phyloP scores from a whole-genome alignment of 2,329 filamentous ascomycete species.

The Paecilomyces sp. region DNA sequence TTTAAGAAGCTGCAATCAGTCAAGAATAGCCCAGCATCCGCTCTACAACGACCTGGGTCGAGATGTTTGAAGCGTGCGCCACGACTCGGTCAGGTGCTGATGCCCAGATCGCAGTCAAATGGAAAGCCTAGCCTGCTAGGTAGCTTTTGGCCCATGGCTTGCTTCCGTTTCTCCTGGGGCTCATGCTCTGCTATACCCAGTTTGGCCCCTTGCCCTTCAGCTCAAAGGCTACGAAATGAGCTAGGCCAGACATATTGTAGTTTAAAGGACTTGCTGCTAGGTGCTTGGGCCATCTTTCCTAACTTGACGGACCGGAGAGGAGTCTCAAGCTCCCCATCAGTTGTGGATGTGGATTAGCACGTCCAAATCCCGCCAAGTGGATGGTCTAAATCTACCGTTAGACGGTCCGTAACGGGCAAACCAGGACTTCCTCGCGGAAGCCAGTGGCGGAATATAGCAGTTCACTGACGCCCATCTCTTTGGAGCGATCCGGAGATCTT shows the following conservation, averaged over 20 bases:
- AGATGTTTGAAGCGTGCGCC: background rate
- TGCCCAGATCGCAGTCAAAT: background rate
- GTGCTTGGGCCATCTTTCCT: background rate
- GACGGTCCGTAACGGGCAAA: background rate
- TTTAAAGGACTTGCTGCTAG: background rate
- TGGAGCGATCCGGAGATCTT: background rate
- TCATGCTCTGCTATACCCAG: background rate
- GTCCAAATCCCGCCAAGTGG: background rate
- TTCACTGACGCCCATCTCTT: background rate
- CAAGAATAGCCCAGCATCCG: background rate
- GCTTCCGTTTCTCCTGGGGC: background rate
- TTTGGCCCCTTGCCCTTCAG: background rate
- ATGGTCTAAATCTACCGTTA: background rate
- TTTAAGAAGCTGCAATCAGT: background rate
- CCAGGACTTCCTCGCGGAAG: background rate
- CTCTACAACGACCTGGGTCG: background rate
- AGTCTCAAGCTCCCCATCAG: background rate
- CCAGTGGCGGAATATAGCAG: background rate
- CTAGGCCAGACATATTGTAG: background rate
- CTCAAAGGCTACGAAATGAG: background rate
- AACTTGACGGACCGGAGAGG: background rate
- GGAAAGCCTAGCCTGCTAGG: background rate
- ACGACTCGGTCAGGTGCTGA: background rate
- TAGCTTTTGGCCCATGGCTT: background rate
- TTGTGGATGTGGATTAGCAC: background rate